Evolutionary conservation across 805 yeast species (phyloP).

Genomic region (Starmerella cellae): DNA sequence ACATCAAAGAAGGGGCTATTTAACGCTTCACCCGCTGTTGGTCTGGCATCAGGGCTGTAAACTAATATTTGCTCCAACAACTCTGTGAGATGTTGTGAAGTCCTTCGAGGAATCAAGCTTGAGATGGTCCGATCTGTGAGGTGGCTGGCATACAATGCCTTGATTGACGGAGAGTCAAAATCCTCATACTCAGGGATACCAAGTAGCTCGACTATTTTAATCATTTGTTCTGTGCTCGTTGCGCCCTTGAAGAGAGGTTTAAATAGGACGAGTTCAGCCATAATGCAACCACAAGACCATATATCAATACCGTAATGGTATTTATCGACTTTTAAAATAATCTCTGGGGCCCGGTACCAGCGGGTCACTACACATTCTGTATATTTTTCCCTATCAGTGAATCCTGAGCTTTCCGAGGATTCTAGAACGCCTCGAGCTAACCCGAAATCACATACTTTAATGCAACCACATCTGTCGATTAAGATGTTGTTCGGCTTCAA

Average conservation of each 20-base stretch:
- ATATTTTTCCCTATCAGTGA: constrained; percentile 23
- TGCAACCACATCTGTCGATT: constrained; percentile 55
- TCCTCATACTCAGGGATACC: constrained; percentile 47
- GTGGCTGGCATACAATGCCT: background rate
- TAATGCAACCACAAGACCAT: constrained; percentile 90
- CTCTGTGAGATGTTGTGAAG: constrained; percentile 21
- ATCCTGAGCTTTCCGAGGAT: constrained; percentile 18
- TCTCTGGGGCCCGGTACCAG: constrained; percentile 93
- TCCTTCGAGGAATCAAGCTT: constrained; percentile 6
- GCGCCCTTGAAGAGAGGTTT: constrained; percentile 69
- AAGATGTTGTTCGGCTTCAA: constrained; percentile 83
- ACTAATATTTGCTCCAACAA: constrained; percentile 42
- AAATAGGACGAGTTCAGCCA: constrained; percentile 73
- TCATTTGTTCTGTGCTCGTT: constrained; percentile 56
- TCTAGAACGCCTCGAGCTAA: constrained; percentile 59
- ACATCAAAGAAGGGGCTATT: constrained; percentile 41
- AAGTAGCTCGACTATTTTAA: constrained; percentile 50
- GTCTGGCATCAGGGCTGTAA: constrained; percentile 51
- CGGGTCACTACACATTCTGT: constrained; percentile 73
- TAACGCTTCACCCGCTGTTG: constrained; percentile 43
- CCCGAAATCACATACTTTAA: constrained; percentile 90
- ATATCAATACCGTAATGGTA: constrained; percentile 46
- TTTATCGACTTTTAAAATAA: constrained; percentile 35
- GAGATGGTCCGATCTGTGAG: background rate
- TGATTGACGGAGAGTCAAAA: background rate